Evolutionary conservation across 2,329 filamentous ascomycete genomes (phyloP).

Genomic region (Neonectria neomacrospora): DNA sequence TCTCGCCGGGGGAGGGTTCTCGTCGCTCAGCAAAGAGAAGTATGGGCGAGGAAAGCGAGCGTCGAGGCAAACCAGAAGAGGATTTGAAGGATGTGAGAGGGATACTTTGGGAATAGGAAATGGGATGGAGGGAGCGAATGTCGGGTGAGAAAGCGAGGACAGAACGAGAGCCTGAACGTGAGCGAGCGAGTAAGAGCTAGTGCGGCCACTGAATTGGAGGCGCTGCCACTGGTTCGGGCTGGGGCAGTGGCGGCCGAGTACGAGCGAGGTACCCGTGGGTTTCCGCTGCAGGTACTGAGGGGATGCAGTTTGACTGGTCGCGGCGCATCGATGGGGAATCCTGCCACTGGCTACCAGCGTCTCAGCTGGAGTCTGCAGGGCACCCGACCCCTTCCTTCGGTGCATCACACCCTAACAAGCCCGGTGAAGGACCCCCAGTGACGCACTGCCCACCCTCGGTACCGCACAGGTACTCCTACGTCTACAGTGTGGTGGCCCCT

Average conservation of each 20-base stretch:
- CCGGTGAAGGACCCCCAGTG: background rate
- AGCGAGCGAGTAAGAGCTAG: slow-evolving; percentile 36
- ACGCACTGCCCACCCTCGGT: background rate
- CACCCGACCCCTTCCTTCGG: background rate
- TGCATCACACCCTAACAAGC: background rate
- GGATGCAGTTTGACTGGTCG: slow-evolving; percentile 7
- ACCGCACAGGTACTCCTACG: slow-evolving; percentile 3
- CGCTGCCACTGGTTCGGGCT: slow-evolving; percentile 33
- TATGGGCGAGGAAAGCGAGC: slow-evolving; percentile 20
- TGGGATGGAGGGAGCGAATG: slow-evolving; percentile 20
- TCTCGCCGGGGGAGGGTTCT: slow-evolving; percentile 32
- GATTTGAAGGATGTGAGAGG: slow-evolving; percentile 27
- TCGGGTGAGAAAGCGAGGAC: slow-evolving; percentile 28
- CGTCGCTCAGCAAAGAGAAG: slow-evolving; percentile 45
- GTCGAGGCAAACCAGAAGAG: slow-evolving; percentile 20
- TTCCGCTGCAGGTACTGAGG: slow-evolving; percentile 10
- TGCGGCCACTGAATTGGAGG: slow-evolving; percentile 33
- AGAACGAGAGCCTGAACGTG: slow-evolving; percentile 22
- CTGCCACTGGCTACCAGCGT: background rate
- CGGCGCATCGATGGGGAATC: background rate
- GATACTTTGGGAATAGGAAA: slow-evolving; percentile 3
- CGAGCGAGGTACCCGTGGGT: slow-evolving; percentile 14
- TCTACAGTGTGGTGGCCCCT: slow-evolving; percentile 2
- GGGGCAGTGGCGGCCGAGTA: slow-evolving; percentile 26
- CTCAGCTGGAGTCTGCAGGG: background rate